Conservation (phyloP, 148 eudicot species). For the Fallopia convolvulus region DNA sequence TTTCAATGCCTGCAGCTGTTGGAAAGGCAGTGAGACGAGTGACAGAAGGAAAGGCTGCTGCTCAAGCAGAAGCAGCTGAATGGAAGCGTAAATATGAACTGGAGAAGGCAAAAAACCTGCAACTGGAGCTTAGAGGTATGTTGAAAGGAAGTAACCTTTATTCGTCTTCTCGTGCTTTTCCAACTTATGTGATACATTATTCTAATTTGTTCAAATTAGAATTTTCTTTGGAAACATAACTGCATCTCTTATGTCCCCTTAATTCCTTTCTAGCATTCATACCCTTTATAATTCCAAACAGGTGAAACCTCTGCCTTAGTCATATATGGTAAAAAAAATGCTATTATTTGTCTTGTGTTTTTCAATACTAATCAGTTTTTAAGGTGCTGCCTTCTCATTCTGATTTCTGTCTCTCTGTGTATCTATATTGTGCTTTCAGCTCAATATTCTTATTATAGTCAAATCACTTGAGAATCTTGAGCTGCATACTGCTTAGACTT, state of each 20-base stretch:
- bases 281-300: background rate
- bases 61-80: slow-evolving; percentile 92
- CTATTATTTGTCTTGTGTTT: background rate
- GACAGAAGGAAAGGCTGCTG: slow-evolving; percentile 91
- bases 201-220: background rate
- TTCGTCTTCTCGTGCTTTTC: background rate
- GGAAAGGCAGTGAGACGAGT: slow-evolving; percentile 75
- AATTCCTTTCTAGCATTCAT: background rate
- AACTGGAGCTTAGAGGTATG: slow-evolving; percentile 63
- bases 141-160: background rate
- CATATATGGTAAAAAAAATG: background rate
- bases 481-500: background rate
- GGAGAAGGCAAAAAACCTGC: slow-evolving; percentile 62
- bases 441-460: background rate
- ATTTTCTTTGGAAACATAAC: background rate
- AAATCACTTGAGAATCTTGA: background rate
- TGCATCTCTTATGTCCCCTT: background rate
- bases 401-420: background rate
- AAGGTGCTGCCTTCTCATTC: background rate
- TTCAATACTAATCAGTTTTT: background rate
- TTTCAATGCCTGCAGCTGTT: slow-evolving; percentile 52
- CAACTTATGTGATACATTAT: background rate
- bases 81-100: slow-evolving; percentile 97
- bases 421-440: background rate
- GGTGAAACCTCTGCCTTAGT: background rate